Conservation (phyloP, 2,329 filamentous ascomycete species). For the Dothideomycetes sp. region DNA sequence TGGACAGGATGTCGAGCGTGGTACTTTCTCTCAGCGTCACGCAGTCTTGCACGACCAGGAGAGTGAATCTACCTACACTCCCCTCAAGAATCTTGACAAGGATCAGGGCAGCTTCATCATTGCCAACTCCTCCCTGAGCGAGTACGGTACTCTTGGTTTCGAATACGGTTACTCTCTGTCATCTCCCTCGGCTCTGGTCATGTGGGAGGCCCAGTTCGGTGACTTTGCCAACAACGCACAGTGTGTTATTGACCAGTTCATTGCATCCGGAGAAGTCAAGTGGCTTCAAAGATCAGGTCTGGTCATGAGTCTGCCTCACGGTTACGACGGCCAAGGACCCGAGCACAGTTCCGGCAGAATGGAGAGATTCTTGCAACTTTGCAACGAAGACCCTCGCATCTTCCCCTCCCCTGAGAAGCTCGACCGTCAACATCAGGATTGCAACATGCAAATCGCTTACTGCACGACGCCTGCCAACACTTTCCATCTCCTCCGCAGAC, state of each 20-base stretch:
- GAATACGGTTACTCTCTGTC: conserved; percentile 98
- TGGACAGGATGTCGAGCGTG: conserved; percentile 97
- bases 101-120: conserved; percentile 95
- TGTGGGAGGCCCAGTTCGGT: conserved; percentile 99
- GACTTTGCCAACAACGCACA: conserved; percentile 99
- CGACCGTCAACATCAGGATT: conserved; percentile 95
- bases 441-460: conserved; percentile 97
- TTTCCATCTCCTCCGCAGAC: conserved; percentile 91
- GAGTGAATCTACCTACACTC: conserved; percentile 84
- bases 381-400: conserved; percentile 90
- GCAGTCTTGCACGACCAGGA: conserved; percentile 97
- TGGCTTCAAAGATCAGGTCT: conserved; percentile 98
- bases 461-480: conserved; percentile 93
- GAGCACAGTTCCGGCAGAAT: conserved; percentile 97
- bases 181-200: conserved; percentile 91
- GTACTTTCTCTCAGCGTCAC: conserved; percentile 97
- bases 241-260: conserved; percentile 97
- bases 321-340: conserved; percentile 95
- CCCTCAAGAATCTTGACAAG: conserved; percentile 76
- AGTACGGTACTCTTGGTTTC: conserved; percentile 74
- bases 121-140: conserved; percentile 80
- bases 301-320: conserved; percentile 91
- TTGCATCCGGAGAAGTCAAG: conserved; percentile 94
- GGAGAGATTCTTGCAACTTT: conserved; percentile 93
- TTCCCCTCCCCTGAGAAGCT: conserved; percentile 85